Percentiles rank a stretch among this genome's conserved stretches.
phyloP scores from a whole-genome alignment of 805 yeast genomes.

The Jamesozyma gamospora region DNA sequence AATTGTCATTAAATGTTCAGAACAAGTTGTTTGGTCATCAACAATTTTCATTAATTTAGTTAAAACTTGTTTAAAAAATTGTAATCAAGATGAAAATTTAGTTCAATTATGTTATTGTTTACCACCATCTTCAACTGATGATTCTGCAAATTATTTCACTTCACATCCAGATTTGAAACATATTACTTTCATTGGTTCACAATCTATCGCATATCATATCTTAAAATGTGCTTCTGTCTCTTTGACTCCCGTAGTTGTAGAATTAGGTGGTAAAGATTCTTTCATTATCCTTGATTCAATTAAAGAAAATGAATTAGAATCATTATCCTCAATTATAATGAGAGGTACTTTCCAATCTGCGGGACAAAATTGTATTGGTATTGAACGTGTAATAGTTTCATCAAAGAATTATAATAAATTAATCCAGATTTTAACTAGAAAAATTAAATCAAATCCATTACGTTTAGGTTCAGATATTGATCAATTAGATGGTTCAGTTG shows the following conservation, averaged over 20 bases:
- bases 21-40: constrained; percentile 93
- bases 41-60: constrained; percentile 65
- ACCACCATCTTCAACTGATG: constrained; percentile 42
- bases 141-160: constrained; percentile 70
- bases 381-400: constrained; percentile 83
- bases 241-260: constrained; percentile 92
- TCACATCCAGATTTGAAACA: constrained; percentile 76
- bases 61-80: constrained; percentile 57
- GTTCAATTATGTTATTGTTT: constrained; percentile 84
- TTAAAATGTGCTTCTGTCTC: constrained; percentile 71
- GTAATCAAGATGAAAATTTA: constrained; percentile 69
- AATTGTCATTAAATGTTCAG: constrained; percentile 87
- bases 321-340: constrained; percentile 70
- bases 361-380: constrained; percentile 97
- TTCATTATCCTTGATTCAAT: constrained; percentile 78
- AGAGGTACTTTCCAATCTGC: constrained; percentile 96
- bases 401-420: constrained; percentile 57
- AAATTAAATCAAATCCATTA: constrained; percentile 43
- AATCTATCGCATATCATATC: constrained; percentile 85
- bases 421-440: constrained; percentile 43
- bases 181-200: constrained; percentile 92
- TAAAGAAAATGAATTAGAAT: constrained; percentile 34
- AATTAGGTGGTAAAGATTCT: constrained; percentile 95
- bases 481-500: constrained; percentile 78
- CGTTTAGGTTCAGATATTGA: constrained; percentile 88